Conservation (phyloP, 2,329 filamentous ascomycete genomes). For the Penicillium sp. region DNA sequence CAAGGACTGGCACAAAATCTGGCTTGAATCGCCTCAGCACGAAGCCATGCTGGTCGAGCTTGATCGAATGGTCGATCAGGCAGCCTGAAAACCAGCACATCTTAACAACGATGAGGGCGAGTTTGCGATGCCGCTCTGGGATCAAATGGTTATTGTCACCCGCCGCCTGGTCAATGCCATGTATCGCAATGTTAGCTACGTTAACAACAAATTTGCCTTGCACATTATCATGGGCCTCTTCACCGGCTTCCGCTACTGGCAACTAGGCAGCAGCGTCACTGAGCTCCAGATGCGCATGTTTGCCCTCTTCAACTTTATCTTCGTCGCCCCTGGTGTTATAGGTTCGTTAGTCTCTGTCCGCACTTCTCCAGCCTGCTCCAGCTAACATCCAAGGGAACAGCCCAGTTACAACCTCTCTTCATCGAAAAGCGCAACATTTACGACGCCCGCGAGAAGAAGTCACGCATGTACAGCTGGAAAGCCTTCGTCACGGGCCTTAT, state of each 20-base stretch:
- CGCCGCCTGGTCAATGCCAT: constrained; percentile 69
- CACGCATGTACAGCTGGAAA: constrained; percentile 74
- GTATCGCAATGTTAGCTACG: constrained; percentile 70
- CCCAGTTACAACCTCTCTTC: constrained; percentile 67
- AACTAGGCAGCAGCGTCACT: constrained; percentile 65
- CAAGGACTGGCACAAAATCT: constrained; percentile 72
- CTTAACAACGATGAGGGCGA: constrained; percentile 54
- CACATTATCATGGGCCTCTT: constrained; percentile 57
- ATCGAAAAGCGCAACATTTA: constrained; percentile 72
- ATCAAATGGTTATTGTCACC: constrained; percentile 69
- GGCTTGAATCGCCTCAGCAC: constrained; percentile 65
- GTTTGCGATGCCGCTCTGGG: constrained; percentile 67
- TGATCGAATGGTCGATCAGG: constrained; percentile 61
- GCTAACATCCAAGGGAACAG: constrained; percentile 6
- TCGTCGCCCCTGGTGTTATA: constrained; percentile 54
- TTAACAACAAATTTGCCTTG: constrained; percentile 66
- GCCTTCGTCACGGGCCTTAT: constrained; percentile 73
- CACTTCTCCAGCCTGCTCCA: too few species aligned
- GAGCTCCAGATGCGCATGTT: constrained; percentile 78
- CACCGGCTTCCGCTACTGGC: constrained; percentile 66
- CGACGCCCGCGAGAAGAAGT: constrained; percentile 69
- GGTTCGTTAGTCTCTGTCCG: too few species aligned
- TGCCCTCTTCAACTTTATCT: constrained; percentile 65
- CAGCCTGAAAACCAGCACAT: constrained; percentile 47
- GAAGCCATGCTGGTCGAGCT: constrained; percentile 65